phyloP scores from a whole-genome alignment of 148 eudicot species.

The Rhododendron henanense region DNA sequence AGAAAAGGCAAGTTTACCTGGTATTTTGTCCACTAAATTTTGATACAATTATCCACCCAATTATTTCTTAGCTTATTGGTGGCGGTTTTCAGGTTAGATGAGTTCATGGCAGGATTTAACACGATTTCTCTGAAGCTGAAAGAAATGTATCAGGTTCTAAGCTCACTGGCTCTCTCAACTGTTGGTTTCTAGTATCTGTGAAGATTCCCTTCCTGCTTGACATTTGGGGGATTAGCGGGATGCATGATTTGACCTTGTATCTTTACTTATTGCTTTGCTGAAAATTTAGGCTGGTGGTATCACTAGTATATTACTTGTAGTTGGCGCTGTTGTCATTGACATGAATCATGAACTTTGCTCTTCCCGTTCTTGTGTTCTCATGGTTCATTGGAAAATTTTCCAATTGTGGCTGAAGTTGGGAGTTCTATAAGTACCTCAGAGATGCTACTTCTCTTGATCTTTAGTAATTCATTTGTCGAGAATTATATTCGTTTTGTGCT shows the following conservation, averaged over 20 bases:
- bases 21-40: background rate
- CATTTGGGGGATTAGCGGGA: background rate
- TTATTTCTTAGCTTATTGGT: background rate
- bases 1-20: constrained; percentile 63
- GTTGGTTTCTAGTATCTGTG: background rate
- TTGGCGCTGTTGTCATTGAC: background rate
- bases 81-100: constrained; percentile 75
- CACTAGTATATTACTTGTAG: background rate
- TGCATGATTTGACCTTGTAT: constrained; percentile 1
- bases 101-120: constrained; percentile 97
- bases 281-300: background rate
- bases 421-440: background rate
- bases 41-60: background rate
- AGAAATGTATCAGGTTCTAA: constrained; percentile 96
- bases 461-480: background rate
- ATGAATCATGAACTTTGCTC: background rate
- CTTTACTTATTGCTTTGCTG: background rate
- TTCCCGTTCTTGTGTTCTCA: background rate
- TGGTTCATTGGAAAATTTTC: background rate
- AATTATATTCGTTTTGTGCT: background rate
- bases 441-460: background rate
- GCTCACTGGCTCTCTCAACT: constrained; percentile 2
- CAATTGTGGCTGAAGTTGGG: background rate
- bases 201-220: background rate
- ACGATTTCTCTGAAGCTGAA: constrained; percentile 88